phyloP scores from a whole-genome alignment of 805 yeast species.

The Tetrapisispora iriomotensis region DNA sequence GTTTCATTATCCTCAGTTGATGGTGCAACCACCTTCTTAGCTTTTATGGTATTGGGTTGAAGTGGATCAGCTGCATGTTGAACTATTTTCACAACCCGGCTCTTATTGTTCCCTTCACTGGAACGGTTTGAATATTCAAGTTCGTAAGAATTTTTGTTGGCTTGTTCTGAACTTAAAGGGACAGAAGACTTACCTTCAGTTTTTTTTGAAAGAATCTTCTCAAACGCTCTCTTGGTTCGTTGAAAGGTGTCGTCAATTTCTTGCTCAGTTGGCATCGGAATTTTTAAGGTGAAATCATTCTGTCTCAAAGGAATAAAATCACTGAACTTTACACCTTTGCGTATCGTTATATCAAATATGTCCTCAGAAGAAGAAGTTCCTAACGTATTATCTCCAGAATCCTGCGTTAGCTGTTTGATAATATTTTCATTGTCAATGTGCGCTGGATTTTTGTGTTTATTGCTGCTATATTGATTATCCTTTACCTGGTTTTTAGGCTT shows the following conservation, averaged over 20 bases:
- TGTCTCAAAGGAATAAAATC: slow-evolving; percentile 56
- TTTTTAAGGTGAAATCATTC: slow-evolving; percentile 30
- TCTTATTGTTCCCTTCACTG: slow-evolving; percentile 24
- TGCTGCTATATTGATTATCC: not conserved
- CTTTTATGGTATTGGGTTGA: slow-evolving; percentile 68
- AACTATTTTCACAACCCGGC: slow-evolving; percentile 52
- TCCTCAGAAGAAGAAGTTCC: not conserved
- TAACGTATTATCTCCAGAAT: not conserved
- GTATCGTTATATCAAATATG: slow-evolving; percentile 11
- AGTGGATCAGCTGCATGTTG: slow-evolving; percentile 59
- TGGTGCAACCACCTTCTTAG: slow-evolving; percentile 59
- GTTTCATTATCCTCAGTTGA: slow-evolving; percentile 43
- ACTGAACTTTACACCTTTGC: slow-evolving; percentile 32
- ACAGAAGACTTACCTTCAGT: slow-evolving; percentile 24
- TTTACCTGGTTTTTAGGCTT: slow-evolving; percentile 12
- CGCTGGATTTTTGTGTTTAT: too few species aligned
- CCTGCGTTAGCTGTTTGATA: not conserved
- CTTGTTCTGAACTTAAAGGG: slow-evolving; percentile 16
- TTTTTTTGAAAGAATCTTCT: slow-evolving; percentile 38
- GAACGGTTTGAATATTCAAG: slow-evolving; percentile 29
- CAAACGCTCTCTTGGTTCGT: slow-evolving; percentile 48
- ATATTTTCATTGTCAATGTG: not conserved
- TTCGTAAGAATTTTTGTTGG: slow-evolving; percentile 32
- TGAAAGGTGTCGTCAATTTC: slow-evolving; percentile 39
- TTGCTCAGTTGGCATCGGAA: slow-evolving; percentile 39